phyloP scores from a whole-genome alignment of 179 eudicot species.

The Heliamphora pulchella region DNA sequence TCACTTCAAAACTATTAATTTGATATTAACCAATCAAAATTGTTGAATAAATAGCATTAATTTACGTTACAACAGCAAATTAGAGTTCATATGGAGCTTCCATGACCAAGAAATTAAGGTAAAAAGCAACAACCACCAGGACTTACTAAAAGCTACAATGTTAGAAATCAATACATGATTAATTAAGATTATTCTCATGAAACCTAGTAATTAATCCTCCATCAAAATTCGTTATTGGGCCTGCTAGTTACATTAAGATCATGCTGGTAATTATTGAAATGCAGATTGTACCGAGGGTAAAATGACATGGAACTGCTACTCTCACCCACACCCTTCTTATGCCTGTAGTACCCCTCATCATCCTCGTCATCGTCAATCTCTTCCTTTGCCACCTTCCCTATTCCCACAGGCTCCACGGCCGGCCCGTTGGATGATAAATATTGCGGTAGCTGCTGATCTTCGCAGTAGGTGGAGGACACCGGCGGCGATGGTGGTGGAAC shows the following conservation, averaged over 20 bases:
- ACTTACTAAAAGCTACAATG: neutral
- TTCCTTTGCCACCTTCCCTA: conserved; percentile 49
- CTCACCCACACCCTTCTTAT: conserved; percentile 35
- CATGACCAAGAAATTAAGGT: neutral
- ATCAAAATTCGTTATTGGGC: conserved; percentile 28
- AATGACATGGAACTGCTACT: conserved; percentile 47
- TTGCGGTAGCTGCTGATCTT: conserved; percentile 20
- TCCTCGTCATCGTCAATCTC: conserved; percentile 43
- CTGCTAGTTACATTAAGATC: conserved; percentile 51
- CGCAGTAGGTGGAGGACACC: conserved; percentile 20
- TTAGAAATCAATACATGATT: neutral
- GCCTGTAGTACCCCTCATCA: conserved; percentile 17
- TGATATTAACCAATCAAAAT: neutral
- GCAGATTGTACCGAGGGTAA: conserved; percentile 21
- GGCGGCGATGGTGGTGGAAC: conserved; percentile 26
- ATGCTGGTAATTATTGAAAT: conserved; percentile 30
- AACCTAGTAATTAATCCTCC: neutral
- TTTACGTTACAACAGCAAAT: too few relatives aligned
- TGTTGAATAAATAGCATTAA: neutral
- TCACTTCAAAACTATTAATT: neutral
- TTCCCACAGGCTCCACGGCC: conserved; percentile 21
- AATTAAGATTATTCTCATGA: neutral
- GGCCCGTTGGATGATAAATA: neutral
- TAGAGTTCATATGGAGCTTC: neutral
- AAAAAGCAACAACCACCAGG: neutral